These are phyloP conservation scores for Tolypocladium sp. DNA, from an alignment of 2,329 filamentous ascomycete species.

Conservation along the genomic window DNA sequence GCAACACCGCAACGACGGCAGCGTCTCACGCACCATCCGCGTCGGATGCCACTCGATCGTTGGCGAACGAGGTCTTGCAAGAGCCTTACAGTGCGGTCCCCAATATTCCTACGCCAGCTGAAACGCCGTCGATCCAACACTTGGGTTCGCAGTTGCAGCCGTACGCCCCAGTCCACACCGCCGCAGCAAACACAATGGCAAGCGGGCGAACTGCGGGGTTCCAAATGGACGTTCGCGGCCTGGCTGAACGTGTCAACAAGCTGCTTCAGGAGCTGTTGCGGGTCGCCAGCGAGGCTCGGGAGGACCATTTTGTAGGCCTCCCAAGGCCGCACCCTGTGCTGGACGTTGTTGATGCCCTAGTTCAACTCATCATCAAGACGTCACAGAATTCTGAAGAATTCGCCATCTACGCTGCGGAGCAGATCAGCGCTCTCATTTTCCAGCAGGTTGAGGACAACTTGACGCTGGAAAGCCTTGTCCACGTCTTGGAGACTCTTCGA, in stretches of 20 bases:
- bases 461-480: constrained; percentile 51
- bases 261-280: constrained; percentile 48
- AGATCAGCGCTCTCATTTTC: constrained; percentile 49
- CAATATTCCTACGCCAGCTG: constrained; percentile 48
- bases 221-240: constrained; percentile 41
- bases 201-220: constrained; percentile 42
- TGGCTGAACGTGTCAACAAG: constrained; percentile 49
- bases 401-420: constrained; percentile 48
- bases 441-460: constrained; percentile 44
- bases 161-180: constrained; percentile 44
- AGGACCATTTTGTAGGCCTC: constrained; percentile 52
- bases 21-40: constrained; percentile 45
- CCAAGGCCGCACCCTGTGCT: constrained; percentile 49
- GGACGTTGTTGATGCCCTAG: constrained; percentile 53
- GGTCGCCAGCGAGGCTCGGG: constrained; percentile 40
- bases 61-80: constrained; percentile 55
- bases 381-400: constrained; percentile 53
- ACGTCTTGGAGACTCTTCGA: constrained; percentile 50
- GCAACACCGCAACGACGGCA: constrained; percentile 47
- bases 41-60: constrained; percentile 51
- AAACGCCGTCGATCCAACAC: constrained; percentile 48
- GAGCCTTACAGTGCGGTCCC: constrained; percentile 51
- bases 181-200: constrained; percentile 21
- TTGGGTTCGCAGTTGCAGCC: constrained; percentile 43
- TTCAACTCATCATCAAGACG: constrained; percentile 53